Base-by-base conservation (phyloP, 305 asterid genomes). In the Rubia tinctorum region DNA sequence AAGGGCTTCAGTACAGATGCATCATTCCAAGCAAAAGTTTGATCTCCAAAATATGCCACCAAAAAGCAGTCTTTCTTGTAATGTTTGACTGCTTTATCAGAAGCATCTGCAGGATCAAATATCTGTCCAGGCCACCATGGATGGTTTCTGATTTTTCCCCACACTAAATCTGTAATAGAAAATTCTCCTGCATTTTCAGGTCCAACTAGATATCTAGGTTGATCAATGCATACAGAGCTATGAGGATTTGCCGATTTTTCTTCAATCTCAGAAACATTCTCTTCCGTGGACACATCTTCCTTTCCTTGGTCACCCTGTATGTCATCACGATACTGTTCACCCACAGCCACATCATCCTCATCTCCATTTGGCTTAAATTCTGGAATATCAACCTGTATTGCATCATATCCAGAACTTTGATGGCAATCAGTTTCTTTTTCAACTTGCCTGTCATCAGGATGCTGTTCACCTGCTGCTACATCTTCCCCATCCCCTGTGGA, bases 91-190 rank as follows among this genome's bases (percentile, higher is more conserved):
- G 97, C 97, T 82, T 83, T 87, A 71, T 92, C 96, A 1, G 99
- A 95, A 77, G 97, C 97, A 87, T 92, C 92, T 1, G 82, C 81
- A 10, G 88, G 91, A 81, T 87, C 96, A 68, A 83, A 91, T 81
- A 95, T 89, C 82, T 92, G 99, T 27, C 99, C 99, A 13, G 99
- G 99, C 99, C 99, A 95, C 99, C 98, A 95, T 0, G 99, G 98
- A 84, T 95, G 98, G 84, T 95, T 92, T 71, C 94, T 86, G 73
- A 92, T 96, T 82, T 95, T 95, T 58, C 99, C 99, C 99, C 98
- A 95, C 42, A 95, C 97, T 79, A 95, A 80, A 89, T 95, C 98
- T 18, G 93, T 85, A 37, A 77, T 73, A 22, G 91, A 68, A 68
- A 85, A 90, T 51, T 66, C 62, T 42, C 85, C 96, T 69, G 85